Evolutionary conservation across 148 eudicot genomes (phyloP).

Genomic region (Arctostaphylos glauca): DNA sequence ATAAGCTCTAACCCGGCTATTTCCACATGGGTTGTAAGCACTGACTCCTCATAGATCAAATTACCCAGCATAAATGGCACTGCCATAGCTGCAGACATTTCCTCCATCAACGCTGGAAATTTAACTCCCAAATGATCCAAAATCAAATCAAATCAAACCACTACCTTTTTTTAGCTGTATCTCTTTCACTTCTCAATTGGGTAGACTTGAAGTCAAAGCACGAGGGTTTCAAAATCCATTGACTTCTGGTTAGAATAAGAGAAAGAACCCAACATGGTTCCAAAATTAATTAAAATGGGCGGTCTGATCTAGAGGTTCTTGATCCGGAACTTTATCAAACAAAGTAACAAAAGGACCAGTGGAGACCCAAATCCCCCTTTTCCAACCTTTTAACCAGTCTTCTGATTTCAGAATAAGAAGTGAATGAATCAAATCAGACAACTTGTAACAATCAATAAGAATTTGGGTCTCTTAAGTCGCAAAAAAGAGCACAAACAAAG

Average conservation of each 20-base stretch:
- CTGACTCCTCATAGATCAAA: conserved; percentile 35
- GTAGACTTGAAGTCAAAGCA: conserved; percentile 10
- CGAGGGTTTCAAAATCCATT: background rate
- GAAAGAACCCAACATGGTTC: background rate
- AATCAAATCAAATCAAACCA: background rate
- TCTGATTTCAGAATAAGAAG: conserved; percentile 17
- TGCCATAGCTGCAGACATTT: conserved; percentile 21
- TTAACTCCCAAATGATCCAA: background rate
- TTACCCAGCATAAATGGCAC: conserved; percentile 41
- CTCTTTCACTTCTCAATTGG: conserved; percentile 12
- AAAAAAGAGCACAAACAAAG: background rate
- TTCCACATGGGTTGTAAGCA: conserved; percentile 25
- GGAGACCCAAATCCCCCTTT: conserved; percentile 21
- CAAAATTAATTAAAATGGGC: background rate
- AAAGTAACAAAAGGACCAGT: background rate
- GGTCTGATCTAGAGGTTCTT: conserved; percentile 8
- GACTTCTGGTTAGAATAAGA: background rate
- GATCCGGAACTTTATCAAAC: conserved; percentile 13
- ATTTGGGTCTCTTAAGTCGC: too few species aligned
- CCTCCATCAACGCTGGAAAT: conserved; percentile 23
- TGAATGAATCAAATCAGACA: conserved; percentile 9
- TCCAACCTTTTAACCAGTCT: conserved; percentile 14
- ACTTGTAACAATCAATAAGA: background rate
- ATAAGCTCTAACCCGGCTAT: conserved; percentile 33
- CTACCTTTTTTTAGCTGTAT: background rate